Evolutionary conservation across 2,329 filamentous ascomycete genomes (phyloP), one percentile per base, ranked within the genome.

Genomic region (Xylariales sp.): DNA sequence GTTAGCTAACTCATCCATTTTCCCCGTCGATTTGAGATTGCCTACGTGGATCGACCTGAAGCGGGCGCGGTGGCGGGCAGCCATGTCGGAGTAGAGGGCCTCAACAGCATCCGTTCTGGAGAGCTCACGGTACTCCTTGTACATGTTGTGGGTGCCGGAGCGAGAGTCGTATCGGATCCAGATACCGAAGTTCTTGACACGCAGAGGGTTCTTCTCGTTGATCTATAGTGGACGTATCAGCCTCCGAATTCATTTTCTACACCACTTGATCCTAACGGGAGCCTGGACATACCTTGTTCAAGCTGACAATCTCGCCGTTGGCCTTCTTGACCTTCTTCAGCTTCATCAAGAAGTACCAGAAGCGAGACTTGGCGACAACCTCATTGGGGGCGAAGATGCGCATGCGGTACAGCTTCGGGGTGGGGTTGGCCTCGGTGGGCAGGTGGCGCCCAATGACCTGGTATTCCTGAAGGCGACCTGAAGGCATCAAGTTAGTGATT

Each of bases 41-140:
- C 94, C 75, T 94, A 97, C 95, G 90, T 97, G 94, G 83, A 99
- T 96, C 78, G 93, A 97, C 86, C 96, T 91, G 90, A 99, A 99
- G 81, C 96, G 93, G 81, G 96, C 91, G 83, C 93, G 94, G 91
- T 99, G 96, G 84, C 96, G 93, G 84, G 97, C 95, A 78, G 96
- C 94, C 96, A 99, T 98, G 88, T 99, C 96, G 86, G 96, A 93
- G 92, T 99, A 99, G 82, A 99, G 90, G 77, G 95, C 86, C 86
- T 98, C 93, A 80, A 98, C 95, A 76, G 96, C 96, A 77, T 96
- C 95, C 81, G 91, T 93, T 85, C 96, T 90, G 83, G 93, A 95
- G 90, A 98, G 93, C 90, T 98, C 96, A 83, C 96, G 93, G 92
- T 97, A 98, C 91, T 99, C 96, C 91, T 98, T 98, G 93, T 99